Percentiles rank a stretch among this genome's conserved stretches.
Evolutionary conservation across 257 asterid species (phyloP).

Genomic region (Lavandula angustifolia): DNA sequence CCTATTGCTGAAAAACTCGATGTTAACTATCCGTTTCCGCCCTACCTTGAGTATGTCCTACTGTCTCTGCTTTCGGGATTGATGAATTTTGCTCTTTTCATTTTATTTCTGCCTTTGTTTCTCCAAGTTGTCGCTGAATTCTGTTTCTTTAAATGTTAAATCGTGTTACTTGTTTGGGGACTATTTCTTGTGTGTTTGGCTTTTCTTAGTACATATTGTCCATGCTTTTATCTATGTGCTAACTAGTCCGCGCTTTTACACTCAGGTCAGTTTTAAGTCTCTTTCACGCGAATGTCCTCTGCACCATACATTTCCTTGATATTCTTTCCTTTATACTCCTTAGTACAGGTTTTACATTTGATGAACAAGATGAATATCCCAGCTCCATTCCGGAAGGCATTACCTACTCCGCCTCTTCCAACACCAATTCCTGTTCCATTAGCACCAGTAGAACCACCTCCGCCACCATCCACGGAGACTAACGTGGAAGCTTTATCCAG

Average conservation of each 20-base stretch:
- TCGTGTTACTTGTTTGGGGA: background rate
- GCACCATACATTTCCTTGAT: constrained; percentile 2
- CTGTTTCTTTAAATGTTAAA: background rate
- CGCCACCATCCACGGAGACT: constrained; percentile 39
- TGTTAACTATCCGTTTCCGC: constrained; percentile 90
- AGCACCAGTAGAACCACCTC: constrained; percentile 47
- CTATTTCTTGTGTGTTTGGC: constrained; percentile 1
- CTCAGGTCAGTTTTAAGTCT: constrained; percentile 55
- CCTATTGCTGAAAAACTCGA: constrained; percentile 87
- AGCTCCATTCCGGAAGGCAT: constrained; percentile 89
- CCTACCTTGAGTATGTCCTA: constrained; percentile 77
- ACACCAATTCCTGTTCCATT: constrained; percentile 51
- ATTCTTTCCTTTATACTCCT: constrained; percentile 7
- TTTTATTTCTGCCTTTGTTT: constrained; percentile 13
- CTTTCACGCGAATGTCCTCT: background rate
- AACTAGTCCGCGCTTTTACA: constrained; percentile 73
- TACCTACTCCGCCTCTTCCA: constrained; percentile 90
- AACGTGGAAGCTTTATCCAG: constrained; percentile 42
- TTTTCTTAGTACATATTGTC: constrained; percentile 3
- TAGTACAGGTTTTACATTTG: constrained; percentile 84
- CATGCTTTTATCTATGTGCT: constrained; percentile 10
- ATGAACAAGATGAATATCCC: constrained; percentile 99
- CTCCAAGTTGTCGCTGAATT: background rate
- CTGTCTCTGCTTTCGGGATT: background rate
- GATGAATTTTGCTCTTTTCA: constrained; percentile 4